Evolutionary conservation across 2,329 filamentous ascomycete species (phyloP).

Genomic region (Aspergillus sp.): DNA sequence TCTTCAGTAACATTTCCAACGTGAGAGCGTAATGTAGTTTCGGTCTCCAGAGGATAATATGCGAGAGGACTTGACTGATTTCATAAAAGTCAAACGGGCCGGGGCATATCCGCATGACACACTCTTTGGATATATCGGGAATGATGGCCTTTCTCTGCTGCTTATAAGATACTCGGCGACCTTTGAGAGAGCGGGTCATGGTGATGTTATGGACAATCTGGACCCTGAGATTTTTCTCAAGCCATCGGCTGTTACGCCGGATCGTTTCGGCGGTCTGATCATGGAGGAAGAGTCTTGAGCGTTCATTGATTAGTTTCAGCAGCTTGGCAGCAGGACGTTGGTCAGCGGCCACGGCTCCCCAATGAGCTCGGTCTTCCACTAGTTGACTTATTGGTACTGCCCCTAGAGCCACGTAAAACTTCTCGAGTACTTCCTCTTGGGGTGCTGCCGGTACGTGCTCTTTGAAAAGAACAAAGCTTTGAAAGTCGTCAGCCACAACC

Average conservation of each 20-base stretch:
- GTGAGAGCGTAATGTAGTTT: slow-evolving; percentile 89
- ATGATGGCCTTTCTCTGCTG: slow-evolving; percentile 78
- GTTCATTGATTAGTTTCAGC: slow-evolving; percentile 81
- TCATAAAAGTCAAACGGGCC: slow-evolving; percentile 83
- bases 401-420: slow-evolving; percentile 82
- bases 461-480: slow-evolving; percentile 87
- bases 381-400: slow-evolving; percentile 75
- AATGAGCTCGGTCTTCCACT: slow-evolving; percentile 76
- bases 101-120: slow-evolving; percentile 76
- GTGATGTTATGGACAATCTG: slow-evolving; percentile 78
- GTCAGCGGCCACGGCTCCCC: slow-evolving; percentile 69
- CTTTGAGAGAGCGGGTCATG: slow-evolving; percentile 75
- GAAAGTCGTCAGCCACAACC: slow-evolving; percentile 84
- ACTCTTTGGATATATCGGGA: slow-evolving; percentile 60
- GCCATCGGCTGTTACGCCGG: slow-evolving; percentile 85
- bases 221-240: slow-evolving; percentile 82
- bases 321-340: slow-evolving; percentile 72
- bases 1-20: slow-evolving; percentile 86
- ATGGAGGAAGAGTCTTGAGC: slow-evolving; percentile 86
- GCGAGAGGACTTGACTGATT: slow-evolving; percentile 84
- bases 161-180: slow-evolving; percentile 69
- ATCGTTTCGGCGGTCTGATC: slow-evolving; percentile 79
- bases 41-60: slow-evolving; percentile 77
- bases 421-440: slow-evolving; percentile 83
- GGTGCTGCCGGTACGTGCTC: slow-evolving; percentile 82